Evolutionary conservation across 345 rosid genomes (phyloP), one percentile per base, ranked within the genome.

Genomic region (Triadica sebifera): DNA sequence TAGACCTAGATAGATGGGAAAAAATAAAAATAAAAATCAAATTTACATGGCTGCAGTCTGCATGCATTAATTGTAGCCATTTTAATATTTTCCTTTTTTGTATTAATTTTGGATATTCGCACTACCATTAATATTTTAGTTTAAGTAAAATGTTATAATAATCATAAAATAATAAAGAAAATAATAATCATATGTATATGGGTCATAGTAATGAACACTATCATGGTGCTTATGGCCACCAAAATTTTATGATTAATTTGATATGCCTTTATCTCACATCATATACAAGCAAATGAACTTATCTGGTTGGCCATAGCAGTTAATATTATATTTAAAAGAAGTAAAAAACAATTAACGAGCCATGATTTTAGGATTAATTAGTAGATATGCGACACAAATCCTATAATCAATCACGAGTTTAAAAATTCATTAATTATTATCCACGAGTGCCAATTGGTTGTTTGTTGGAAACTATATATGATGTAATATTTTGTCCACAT

Each of bases 241-340:
- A 50, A 62, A 45, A 25, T 24, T n/a, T 52, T 39, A 25, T 47
- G 24, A 60, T 12, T 47, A 45, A 17, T 69, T 12, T 67, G 22
- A 39, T 78, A 29, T 67, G 34, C 39, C 74, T 72, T 75, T 67
- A 68, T 38, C 67, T 70, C 69, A 71, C 73, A 75, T 78, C 77
- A 61, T 65, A 15, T 8, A 19, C 25, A 22, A 8, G 29, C 62
- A 38, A 19, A 4, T 53, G 49, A 57, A 20, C 63, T 7, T 11
- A 68, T 6, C 45, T 34, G 46, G 34, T 68, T n/a, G n/a, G 60
- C 72, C 72, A 69, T 8, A n/a, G n/a, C n/a, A 6, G 17, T 4
- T 39, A 63, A 6, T n/a, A n/a, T n/a, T n/a, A n/a, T 29, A 4
- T 41, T 45, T 65, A 19, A n/a, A 41, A 61, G 2, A 34, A 61